A percentile compares a stretch with the other conserved stretches of the same genome.
Evolutionary conservation across 73 alveolate species (phyloP).

Genomic region (Tetrahymena borealis): DNA sequence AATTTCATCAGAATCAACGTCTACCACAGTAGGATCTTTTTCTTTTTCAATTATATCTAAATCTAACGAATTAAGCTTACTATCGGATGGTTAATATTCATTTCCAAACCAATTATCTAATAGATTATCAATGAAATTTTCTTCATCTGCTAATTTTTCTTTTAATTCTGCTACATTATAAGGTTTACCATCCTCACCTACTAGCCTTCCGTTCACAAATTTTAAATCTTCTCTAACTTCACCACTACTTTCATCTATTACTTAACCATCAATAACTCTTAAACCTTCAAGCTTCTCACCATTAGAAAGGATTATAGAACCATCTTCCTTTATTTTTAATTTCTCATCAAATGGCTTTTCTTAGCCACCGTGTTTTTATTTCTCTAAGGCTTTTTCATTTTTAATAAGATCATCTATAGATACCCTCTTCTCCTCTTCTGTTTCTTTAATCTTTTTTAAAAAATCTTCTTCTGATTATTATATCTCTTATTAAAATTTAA

Average conservation of each 20-base stretch:
- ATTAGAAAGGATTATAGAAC: neutral
- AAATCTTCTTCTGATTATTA: neutral
- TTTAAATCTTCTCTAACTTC: neutral
- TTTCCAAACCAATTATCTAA: neutral
- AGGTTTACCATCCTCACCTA: neutral
- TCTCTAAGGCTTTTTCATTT: neutral
- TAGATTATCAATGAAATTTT: neutral
- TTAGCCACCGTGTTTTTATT: neutral
- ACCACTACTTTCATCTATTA: neutral
- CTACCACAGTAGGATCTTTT: neutral
- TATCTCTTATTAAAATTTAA: neutral
- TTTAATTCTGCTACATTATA: neutral
- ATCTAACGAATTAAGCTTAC: neutral
- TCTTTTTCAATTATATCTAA: neutral
- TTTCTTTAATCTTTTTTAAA: neutral
- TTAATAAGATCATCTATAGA: neutral
- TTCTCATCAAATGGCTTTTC: neutral
- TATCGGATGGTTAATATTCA: neutral
- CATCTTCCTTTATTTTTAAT: neutral
- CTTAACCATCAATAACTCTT: neutral
- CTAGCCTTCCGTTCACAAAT: neutral
- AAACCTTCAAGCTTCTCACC: neutral
- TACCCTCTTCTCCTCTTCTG: neutral
- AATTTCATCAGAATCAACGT: neutral
- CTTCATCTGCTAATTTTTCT: neutral